Conservation (phyloP, 1,139 yeast species). For the Scheffersomyces stambukii region DNA sequence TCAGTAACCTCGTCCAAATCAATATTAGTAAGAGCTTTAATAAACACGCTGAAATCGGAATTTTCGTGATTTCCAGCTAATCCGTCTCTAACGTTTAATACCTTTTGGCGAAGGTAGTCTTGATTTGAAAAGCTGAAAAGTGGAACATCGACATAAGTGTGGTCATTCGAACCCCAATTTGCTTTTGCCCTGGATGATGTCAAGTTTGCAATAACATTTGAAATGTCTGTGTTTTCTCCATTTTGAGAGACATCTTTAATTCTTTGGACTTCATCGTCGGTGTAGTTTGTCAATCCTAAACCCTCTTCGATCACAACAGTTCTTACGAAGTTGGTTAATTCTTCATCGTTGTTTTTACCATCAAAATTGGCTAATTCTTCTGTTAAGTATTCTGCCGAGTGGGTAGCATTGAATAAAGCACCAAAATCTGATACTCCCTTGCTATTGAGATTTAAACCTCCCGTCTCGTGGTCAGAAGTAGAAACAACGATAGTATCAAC, state of each 20-base stretch:
- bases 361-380: conserved; percentile 22
- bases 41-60: conserved; percentile 71
- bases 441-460: conserved; percentile 78
- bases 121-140: conserved; percentile 69
- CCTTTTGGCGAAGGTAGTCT: conserved; percentile 30
- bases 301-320: conserved; percentile 49
- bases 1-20: conserved; percentile 50
- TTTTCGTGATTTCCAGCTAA: conserved; percentile 81
- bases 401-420: conserved; percentile 58
- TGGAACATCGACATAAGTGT: conserved; percentile 86
- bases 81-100: conserved; percentile 28
- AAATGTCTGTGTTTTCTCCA: conserved; percentile 4
- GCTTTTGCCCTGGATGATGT: conserved; percentile 68
- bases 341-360: conserved; percentile 21
- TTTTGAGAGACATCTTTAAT: conserved; percentile 15
- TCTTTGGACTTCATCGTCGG: conserved; percentile 41
- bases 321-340: conserved; percentile 38
- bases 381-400: conserved; percentile 68
- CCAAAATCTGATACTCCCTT: conserved; percentile 40
- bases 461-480: conserved; percentile 90
- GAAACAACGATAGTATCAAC: conserved; percentile 71
- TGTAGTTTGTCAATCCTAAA: conserved; percentile 57
- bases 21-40: conserved; percentile 56
- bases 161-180: conserved; percentile 90
- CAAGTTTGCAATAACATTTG: conserved; percentile 46